Conservation (phyloP, 495 filamentous ascomycete species). For the Aspergillus panamensis region DNA sequence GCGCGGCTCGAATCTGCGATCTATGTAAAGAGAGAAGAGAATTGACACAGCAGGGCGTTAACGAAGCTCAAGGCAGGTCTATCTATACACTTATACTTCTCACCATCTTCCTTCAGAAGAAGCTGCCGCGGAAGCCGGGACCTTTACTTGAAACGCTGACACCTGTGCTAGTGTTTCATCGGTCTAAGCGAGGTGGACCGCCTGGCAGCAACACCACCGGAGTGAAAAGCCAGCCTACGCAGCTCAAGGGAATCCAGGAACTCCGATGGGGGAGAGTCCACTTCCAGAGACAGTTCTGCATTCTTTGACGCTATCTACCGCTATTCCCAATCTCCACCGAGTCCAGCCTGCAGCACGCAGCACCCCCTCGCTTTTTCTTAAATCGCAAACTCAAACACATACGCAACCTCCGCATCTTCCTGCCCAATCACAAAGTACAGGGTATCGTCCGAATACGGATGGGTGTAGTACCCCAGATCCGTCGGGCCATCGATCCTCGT, state of each 20-base stretch:
- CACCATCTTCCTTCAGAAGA: too few species aligned
- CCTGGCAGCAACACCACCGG: background rate
- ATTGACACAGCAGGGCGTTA: too few species aligned
- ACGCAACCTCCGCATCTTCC: background rate
- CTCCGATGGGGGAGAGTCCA: background rate
- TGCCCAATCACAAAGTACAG: background rate
- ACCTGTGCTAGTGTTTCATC: background rate
- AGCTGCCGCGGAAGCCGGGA: background rate
- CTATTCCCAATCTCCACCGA: too few species aligned
- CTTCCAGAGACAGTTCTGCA: too few species aligned
- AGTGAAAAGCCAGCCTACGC: background rate
- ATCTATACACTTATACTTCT: background rate
- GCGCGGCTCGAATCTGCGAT: too few species aligned
- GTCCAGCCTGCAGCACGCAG: too few species aligned
- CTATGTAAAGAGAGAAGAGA: too few species aligned
- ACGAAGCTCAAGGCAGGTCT: too few species aligned
- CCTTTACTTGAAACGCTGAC: background rate
- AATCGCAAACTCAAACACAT: background rate
- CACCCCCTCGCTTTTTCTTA: too few species aligned
- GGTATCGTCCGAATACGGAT: background rate
- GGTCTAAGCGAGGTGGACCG: background rate
- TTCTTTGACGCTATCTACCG: too few species aligned
- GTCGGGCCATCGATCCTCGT: background rate
- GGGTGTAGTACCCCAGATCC: background rate
- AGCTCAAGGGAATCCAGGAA: background rate